phyloP scores from a whole-genome alignment of 2,329 filamentous ascomycete genomes.

The Fusarium torreyae region DNA sequence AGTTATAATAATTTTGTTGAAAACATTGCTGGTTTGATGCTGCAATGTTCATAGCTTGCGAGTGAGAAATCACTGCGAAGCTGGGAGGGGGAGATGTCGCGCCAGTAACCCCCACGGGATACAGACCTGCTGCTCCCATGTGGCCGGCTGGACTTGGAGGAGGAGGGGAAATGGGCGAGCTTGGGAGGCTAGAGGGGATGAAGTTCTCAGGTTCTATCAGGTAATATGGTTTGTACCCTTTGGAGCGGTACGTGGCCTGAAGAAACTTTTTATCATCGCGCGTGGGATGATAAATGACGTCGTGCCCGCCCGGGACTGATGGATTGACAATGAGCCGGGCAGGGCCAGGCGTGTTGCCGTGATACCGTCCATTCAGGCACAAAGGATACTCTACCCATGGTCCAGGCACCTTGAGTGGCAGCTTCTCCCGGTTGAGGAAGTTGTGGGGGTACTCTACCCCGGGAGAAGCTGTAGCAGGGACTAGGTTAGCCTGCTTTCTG shows the following conservation, averaged over 20 bases:
- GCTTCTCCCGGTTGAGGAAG: background rate
- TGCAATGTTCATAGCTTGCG: background rate
- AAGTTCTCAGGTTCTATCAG: background rate
- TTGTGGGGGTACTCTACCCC: background rate
- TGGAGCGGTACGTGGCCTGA: slow-evolving; percentile 7
- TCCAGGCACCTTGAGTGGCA: background rate
- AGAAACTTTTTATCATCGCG: background rate
- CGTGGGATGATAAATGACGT: slow-evolving; percentile 18
- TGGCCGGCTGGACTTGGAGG: too few species aligned
- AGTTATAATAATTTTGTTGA: too few species aligned
- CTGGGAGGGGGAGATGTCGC: too few species aligned
- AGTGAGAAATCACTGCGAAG: background rate
- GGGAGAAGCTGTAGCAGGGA: background rate
- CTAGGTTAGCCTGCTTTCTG: background rate
- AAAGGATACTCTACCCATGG: slow-evolving; percentile 17
- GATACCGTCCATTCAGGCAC: background rate
- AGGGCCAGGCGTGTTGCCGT: background rate
- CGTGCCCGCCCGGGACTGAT: background rate
- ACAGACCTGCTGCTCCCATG: too few species aligned
- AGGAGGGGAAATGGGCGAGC: background rate
- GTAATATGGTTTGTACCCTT: slow-evolving; percentile 1
- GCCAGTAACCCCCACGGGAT: too few species aligned
- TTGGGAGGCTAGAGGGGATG: background rate
- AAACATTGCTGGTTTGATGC: background rate
- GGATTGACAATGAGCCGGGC: slow-evolving; percentile 16